phyloP scores from a whole-genome alignment of 1,284 basidiomycete genomes.

The Trichosporon ovoides region DNA sequence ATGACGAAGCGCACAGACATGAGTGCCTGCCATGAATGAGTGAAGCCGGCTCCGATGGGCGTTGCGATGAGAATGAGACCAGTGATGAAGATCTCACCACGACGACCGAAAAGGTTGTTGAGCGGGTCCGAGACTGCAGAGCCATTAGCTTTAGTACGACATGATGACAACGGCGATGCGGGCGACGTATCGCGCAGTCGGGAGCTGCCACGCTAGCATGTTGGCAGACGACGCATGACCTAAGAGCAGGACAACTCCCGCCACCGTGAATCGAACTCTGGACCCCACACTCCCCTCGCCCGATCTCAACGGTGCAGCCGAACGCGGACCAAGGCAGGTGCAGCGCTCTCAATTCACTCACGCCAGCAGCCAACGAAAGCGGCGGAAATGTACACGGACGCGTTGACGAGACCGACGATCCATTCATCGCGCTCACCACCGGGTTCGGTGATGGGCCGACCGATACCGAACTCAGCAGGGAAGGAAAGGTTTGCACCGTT shows the following conservation, averaged over 20 bases:
- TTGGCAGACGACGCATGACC: too few relatives aligned
- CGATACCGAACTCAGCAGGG: conserved; percentile 60
- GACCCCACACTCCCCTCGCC: too few relatives aligned
- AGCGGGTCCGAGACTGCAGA: conserved; percentile 63
- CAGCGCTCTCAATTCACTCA: too few relatives aligned
- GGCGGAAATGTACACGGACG: conserved; percentile 62
- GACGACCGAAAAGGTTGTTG: conserved; percentile 64
- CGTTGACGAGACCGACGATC: conserved; percentile 66
- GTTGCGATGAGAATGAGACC: conserved; percentile 49
- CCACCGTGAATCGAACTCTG: too few relatives aligned
- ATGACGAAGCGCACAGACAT: conserved; percentile 48
- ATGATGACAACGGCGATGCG: too few relatives aligned
- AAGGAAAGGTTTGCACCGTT: conserved; percentile 62
- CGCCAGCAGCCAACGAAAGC: conserved; percentile 41
- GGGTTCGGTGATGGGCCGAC: not conserved
- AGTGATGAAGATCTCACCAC: conserved; percentile 70
- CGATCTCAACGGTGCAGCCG: too few relatives aligned
- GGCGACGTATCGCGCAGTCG: too few relatives aligned
- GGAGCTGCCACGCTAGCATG: too few relatives aligned
- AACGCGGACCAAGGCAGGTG: too few relatives aligned
- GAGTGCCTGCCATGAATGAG: conserved; percentile 57
- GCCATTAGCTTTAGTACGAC: too few relatives aligned
- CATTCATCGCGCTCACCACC: conserved; percentile 13
- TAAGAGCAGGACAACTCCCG: too few relatives aligned
- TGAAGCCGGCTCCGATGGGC: conserved; percentile 51